Base-by-base conservation (phyloP, 2,329 filamentous ascomycete genomes). In the Talaromyces sp. region DNA sequence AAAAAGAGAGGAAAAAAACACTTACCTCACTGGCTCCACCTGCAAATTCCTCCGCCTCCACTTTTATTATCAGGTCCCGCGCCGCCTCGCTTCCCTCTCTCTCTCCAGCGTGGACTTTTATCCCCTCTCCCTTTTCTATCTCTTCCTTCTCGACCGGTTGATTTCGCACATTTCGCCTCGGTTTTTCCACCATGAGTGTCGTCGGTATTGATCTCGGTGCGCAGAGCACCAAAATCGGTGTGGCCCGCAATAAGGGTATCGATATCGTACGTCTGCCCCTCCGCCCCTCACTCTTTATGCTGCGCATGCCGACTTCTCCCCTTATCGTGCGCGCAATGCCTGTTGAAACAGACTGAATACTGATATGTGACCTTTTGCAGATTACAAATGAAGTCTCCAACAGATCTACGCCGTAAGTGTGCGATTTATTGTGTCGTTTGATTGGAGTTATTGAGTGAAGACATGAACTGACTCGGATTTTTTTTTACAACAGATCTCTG, bases 341-440 rank as follows among this genome's bases (percentile, higher is more conserved):
- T 24, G 43, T 21, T 8, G 26, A 27, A 24, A 35, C 2, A 14
- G 8, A 14, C 11, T 38, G 13, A 24, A 21, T 54, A 50, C 32
- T 53, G 17, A 50, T 29, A n/a, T 17, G 26, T 14, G 24, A 52
- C 49, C 19, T 9, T 29, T 49, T 52, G 60, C 72, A 96, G 92
- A 96, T 99, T 76, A 89, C 91, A 82, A 99, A 99, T 84, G 95
- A 99, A 81, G 95, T 98, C 71, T 99, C 95, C 68, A 98, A 99
- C 85, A 89, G 95, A 80, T 88, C 91, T 64, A 99, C 95, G 70
- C 95, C 95, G 91, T 97, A 90, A 84, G 92, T 88, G 43, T 46
- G 43, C 43, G 43, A 46, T 46, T 19, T 19, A 14, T 46, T 19
- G 11, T 46, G 19, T 4, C 43, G 19, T 46, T 46, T 46, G 24